Evolutionary conservation across 495 filamentous ascomycete genomes (phyloP).

Genomic region (Terfezia claveryi): DNA sequence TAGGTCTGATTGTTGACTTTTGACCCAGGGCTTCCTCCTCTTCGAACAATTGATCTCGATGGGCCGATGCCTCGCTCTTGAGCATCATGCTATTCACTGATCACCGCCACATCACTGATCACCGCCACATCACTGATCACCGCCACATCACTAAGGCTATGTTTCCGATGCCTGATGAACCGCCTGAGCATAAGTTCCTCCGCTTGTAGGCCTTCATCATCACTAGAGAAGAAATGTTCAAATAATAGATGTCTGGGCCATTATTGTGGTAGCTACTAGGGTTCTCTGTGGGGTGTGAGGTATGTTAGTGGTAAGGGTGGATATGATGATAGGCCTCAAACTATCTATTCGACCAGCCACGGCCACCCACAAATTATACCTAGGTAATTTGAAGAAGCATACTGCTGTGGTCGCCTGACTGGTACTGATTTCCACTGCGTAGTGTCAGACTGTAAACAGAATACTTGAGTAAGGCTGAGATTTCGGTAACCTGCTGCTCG

Average conservation of each 20-base stretch:
- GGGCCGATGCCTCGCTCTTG: background rate
- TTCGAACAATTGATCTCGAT: background rate
- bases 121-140: background rate
- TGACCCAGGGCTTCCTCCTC: background rate
- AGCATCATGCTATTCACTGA: background rate
- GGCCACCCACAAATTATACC: too few relatives aligned
- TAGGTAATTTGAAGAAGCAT: too few relatives aligned
- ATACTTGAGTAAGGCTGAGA: too few relatives aligned
- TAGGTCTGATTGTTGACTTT: background rate
- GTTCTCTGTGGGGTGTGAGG: background rate
- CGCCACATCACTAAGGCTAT: background rate
- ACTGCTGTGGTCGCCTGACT: too few relatives aligned
- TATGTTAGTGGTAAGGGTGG: background rate
- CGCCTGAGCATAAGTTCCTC: background rate
- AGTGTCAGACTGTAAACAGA: too few relatives aligned
- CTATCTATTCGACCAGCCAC: too few relatives aligned
- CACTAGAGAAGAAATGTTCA: background rate
- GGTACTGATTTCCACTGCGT: too few relatives aligned
- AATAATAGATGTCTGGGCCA: background rate
- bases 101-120: background rate
- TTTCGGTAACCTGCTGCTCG: too few relatives aligned
- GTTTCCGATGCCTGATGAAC: background rate
- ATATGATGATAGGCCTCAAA: background rate
- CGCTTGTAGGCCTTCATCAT: background rate
- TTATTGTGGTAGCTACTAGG: background rate